These are phyloP conservation scores for Scortechinia acanthostroma DNA, from an alignment of 2,329 filamentous ascomycete species.

Conservation along the genomic window DNA sequence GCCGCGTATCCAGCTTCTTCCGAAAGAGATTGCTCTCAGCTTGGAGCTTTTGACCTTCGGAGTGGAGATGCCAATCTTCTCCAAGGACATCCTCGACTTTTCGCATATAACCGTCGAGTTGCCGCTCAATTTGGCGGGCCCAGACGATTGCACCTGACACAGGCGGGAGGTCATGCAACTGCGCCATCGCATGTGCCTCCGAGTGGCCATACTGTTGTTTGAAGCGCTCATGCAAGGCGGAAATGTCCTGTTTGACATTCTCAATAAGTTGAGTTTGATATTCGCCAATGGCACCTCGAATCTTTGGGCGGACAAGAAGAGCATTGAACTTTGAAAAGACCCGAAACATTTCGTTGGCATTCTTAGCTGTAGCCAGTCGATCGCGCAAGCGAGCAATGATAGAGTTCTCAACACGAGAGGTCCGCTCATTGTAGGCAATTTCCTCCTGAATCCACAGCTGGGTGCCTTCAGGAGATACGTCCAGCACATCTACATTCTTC, in stretches of 20 bases:
- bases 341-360: constrained; percentile 98
- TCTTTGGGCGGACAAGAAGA: constrained; percentile 96
- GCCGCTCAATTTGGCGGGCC: constrained; percentile 92
- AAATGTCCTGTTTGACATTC: constrained; percentile 94
- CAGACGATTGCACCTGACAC: constrained; percentile 97
- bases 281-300: constrained; percentile 92
- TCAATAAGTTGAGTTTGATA: constrained; percentile 98
- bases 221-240: constrained; percentile 87
- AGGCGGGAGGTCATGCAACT: constrained; percentile 87
- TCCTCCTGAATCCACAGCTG: constrained; percentile 89
- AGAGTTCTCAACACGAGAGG: constrained; percentile 93
- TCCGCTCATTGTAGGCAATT: constrained; percentile 93
- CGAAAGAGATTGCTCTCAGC: constrained; percentile 88
- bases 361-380: constrained; percentile 88
- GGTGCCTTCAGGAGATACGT: constrained; percentile 84
- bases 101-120: constrained; percentile 93
- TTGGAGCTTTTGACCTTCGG: constrained; percentile 88
- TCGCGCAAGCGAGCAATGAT: constrained; percentile 93
- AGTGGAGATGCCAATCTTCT: constrained; percentile 86
- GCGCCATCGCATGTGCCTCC: constrained; percentile 95
- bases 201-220: constrained; percentile 98
- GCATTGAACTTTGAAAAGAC: constrained; percentile 99
- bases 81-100: constrained; percentile 98
- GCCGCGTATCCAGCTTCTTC: constrained; percentile 87
- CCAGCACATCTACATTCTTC: constrained; percentile 89